Evolutionary conservation across 2,329 filamentous ascomycete genomes (phyloP).

Genomic region (Dactylellina cionopaga): DNA sequence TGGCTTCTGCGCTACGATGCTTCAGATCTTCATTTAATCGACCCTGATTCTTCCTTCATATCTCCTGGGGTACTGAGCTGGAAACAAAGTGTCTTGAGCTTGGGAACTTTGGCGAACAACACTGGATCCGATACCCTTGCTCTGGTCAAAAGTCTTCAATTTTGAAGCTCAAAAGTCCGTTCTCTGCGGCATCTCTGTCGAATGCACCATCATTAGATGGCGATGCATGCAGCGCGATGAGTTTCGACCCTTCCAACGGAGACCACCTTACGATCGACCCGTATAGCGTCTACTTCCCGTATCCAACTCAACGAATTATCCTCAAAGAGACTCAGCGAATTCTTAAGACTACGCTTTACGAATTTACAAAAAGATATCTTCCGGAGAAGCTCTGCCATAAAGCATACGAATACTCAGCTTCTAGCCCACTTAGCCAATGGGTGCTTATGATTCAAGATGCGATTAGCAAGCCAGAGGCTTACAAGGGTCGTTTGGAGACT

Average conservation of each 20-base stretch:
- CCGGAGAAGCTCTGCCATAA: constrained; percentile 21
- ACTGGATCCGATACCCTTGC: neutral
- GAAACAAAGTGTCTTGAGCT: neutral
- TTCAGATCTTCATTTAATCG: neutral
- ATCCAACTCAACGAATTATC: constrained; percentile 33
- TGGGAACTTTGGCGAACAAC: neutral
- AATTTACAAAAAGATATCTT: constrained; percentile 25
- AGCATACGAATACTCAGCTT: constrained; percentile 19
- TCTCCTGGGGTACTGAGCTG: no score
- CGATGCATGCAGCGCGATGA: constrained; percentile 8
- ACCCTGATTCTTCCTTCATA: neutral
- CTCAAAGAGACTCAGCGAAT: constrained; percentile 35
- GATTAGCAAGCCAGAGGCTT: neutral
- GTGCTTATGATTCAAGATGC: constrained; percentile 31
- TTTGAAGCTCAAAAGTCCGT: neutral
- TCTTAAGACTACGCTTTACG: constrained; percentile 27
- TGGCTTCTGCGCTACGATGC: constrained; percentile 20
- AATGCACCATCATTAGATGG: neutral
- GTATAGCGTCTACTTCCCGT: constrained; percentile 27
- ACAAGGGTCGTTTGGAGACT: neutral
- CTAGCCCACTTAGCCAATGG: constrained; percentile 33
- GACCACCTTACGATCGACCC: constrained; percentile 1
- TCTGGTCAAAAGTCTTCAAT: neutral
- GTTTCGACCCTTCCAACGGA: constrained; percentile 13
- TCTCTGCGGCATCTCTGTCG: neutral